phyloP scores from a whole-genome alignment of 495 filamentous ascomycete genomes.

The Penicillium turbatum region DNA sequence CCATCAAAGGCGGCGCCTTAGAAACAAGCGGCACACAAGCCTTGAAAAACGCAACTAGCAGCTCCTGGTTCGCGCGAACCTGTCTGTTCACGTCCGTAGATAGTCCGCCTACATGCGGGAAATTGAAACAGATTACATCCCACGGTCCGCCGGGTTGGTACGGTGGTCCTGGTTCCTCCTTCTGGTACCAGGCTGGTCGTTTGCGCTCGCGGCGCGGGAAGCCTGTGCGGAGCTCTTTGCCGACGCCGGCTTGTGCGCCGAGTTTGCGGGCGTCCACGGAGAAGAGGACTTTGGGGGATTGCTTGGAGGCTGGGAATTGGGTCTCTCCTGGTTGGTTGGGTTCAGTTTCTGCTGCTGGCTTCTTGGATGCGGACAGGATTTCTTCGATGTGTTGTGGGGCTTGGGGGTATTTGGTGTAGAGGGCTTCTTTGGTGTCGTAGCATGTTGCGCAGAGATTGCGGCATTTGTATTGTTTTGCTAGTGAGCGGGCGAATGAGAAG shows the following conservation, averaged over 20 bases:
- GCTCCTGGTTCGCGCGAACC: constrained; percentile 85
- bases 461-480: constrained; percentile 68
- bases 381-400: constrained; percentile 54
- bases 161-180: not conserved
- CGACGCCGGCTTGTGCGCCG: constrained; percentile 36
- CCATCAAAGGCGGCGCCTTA: constrained; percentile 28
- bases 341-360: constrained; percentile 1
- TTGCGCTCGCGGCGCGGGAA: constrained; percentile 28
- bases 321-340: not conserved
- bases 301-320: not conserved
- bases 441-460: constrained; percentile 59
- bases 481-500: constrained; percentile 79
- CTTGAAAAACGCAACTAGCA: constrained; percentile 79
- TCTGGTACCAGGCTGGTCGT: constrained; percentile 31
- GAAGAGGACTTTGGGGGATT: constrained; percentile 51
- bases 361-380: constrained; percentile 33
- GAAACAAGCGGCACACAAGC: constrained; percentile 50
- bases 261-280: constrained; percentile 72
- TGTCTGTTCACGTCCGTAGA: constrained; percentile 91
- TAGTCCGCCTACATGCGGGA: constrained; percentile 90
- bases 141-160: constrained; percentile 43
- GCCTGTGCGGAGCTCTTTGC: constrained; percentile 41
- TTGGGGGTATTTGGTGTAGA: constrained; percentile 74
- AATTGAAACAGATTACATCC: constrained; percentile 87
- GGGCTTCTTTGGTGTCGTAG: constrained; percentile 51